Evolutionary conservation across 2,329 filamentous ascomycete species (phyloP).

Genomic region (Elsinoe arachidis): DNA sequence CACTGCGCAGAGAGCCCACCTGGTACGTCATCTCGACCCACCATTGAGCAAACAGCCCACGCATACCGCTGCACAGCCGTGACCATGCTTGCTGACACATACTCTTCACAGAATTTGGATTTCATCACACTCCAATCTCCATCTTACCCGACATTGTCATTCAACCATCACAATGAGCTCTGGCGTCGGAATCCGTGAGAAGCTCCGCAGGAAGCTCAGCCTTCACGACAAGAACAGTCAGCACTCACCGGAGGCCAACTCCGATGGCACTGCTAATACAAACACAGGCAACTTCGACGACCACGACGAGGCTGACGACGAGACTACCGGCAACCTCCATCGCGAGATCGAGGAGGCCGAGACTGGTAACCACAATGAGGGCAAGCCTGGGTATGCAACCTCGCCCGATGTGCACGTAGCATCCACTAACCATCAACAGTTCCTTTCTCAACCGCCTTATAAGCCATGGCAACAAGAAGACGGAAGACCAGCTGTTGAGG

Average conservation of each 20-base stretch:
- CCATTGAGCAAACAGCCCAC: not conserved
- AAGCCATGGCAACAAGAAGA: constrained; percentile 33
- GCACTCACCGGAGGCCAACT: not conserved
- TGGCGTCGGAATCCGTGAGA: constrained; percentile 25
- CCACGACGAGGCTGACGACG: constrained; percentile 29
- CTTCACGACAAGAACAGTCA: constrained; percentile 28
- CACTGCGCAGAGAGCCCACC: not conserved
- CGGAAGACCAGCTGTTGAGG: constrained; percentile 27
- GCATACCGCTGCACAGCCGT: not conserved
- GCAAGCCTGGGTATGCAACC: constrained; percentile 24
- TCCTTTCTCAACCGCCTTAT: constrained; percentile 30
- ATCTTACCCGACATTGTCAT: not conserved
- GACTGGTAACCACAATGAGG: constrained; percentile 22
- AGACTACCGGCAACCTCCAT: constrained; percentile 30
- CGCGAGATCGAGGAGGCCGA: constrained; percentile 29
- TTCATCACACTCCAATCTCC: not conserved
- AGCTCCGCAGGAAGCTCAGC: constrained; percentile 31
- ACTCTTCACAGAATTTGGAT: not conserved
- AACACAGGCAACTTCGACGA: constrained; percentile 20
- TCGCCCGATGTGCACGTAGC: too few species aligned
- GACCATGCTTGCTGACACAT: not conserved
- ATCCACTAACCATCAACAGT: not conserved
- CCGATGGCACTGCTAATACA: not conserved
- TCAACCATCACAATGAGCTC: constrained; percentile 24
- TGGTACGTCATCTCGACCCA: constrained; percentile 10